Base-by-base conservation (phyloP, 108 stramenopile genomes). In the Bacterosira constricta region DNA sequence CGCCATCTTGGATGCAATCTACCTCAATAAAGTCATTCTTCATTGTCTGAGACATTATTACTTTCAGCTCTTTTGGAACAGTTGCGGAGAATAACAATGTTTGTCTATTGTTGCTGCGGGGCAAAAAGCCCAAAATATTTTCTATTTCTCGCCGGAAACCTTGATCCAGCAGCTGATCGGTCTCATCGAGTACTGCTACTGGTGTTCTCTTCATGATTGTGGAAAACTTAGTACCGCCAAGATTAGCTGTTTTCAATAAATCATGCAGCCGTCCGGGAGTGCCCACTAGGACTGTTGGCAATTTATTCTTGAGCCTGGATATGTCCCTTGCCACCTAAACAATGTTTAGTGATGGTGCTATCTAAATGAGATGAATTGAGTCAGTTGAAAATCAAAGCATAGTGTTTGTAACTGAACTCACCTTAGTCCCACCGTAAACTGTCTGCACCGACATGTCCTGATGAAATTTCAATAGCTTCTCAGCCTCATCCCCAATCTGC, bases 51-150 rank as follows among this genome's bases (percentile, higher is more conserved):
- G 59, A 57, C 45, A 96, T 86, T 45, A 94, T 75, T 9, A 46
- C 58, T 61, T 84, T 77, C 23, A 97, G 58, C 29, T 71, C 72
- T 21, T 66, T 66, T 21, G 97, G 91, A 13, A 97, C 57, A 13
- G 98, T 98, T 12, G 98, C 98, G 29, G 93, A 95, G 79, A 98
- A 98, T 8, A 98, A 71, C n/a, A 98, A 73, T 5, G 95, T 96
- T 65, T 97, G 98, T 27, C 97, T 86, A 17, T 82, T 84, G 13
- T 82, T 74, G 32, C 62, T 67, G 44, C 79, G 36, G 3, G 96
- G 91, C 32, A 99, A 23, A 69, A 55, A 80, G 25, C 75, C 50
- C 38, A 96, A 66, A 50, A 99, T 97, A 47, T 69, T 58, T 35
- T 81, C 62, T 60, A 94, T 96, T 27, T 96, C 97, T 6, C 84